Conservation (phyloP, 352 stramenopile genomes). For the Plasmopara halstedii region DNA sequence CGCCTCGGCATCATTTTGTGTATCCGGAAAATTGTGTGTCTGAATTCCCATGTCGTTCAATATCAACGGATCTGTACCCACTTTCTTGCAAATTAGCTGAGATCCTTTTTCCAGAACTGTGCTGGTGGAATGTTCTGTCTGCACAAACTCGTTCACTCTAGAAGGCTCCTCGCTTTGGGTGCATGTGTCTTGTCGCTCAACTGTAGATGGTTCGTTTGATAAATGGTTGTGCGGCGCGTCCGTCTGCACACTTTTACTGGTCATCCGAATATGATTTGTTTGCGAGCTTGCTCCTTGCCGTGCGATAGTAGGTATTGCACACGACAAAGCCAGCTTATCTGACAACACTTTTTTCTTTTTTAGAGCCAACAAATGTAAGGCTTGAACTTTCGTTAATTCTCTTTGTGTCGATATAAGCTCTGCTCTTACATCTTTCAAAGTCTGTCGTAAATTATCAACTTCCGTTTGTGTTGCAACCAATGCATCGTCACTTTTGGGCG, state of each 20-base stretch:
- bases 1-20: slow-evolving; percentile 7
- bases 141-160: background rate
- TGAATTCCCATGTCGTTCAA: slow-evolving; percentile 12
- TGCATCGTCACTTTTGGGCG: slow-evolving; percentile 4
- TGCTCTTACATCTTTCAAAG: slow-evolving; percentile 32
- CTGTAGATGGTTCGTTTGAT: background rate
- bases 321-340: slow-evolving; percentile 24
- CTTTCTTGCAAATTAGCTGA: slow-evolving; percentile 5
- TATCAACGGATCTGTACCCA: slow-evolving; percentile 13
- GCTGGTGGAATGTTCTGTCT: background rate
- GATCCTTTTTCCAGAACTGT: background rate
- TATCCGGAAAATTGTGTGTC: slow-evolving; percentile 6
- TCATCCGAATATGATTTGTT: slow-evolving; percentile 2
- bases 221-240: slow-evolving; percentile 1
- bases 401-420: slow-evolving; percentile 30
- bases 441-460: slow-evolving; percentile 32
- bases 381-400: slow-evolving; percentile 43
- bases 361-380: slow-evolving; percentile 25
- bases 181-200: background rate
- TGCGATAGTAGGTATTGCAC: slow-evolving; percentile 2
- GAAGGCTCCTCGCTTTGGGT: background rate
- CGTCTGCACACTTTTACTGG: slow-evolving; percentile 10
- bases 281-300: slow-evolving; percentile 8
- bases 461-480: slow-evolving; percentile 19
- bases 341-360: slow-evolving; percentile 41